Base-by-base conservation (phyloP, 177 flowering plant genomes). In the Vitis hybrid region DNA sequence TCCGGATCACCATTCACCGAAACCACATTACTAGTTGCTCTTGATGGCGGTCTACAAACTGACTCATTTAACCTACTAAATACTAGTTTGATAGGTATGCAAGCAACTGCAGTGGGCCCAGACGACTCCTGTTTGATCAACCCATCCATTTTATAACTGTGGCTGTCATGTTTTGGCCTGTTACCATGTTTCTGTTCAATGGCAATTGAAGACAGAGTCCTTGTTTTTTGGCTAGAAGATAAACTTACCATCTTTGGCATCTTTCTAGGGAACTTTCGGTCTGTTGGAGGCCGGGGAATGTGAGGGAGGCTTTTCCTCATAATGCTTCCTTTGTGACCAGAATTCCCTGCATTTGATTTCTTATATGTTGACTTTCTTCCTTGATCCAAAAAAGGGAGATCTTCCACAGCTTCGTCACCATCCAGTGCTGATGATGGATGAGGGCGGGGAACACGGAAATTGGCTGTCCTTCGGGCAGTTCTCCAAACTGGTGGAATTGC, bases 21-120 rank as follows among this genome's bases (percentile, higher is more conserved):
- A 67, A 65, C 75, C 76, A 70, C 70, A 68, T 72, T 81, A 72
- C 50, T 74, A 52, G 79, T 66, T 68, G 78, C 67, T 71, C 69
- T 82, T 50, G 90, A 82, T 55, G 90, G 84, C 51, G 90, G 85
- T 79, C 90, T 81, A 77, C 86, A 87, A 62, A 91, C 85, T 78
- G 90, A 94, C 82, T 95, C 98, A 63, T 84, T 82, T 70, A 95
- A 87, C 81, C 98, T 86, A 83, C 95, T 92, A 79, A 86, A 93
- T 15, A 90, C 98, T 71, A 89, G 74, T 66, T 90, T 88, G 49
- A 93, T 89, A 10, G 98, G 98, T 71, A 91, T 90, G 78, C 93
- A 91, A 31, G 97, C 84, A 33, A 89, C 85, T 3, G 89, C 78
- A 3, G 91, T 75, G 45, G 85, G 89, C 18, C 78, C 82, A 13